Conservation (phyloP, 768 basidiomycete genomes). For the Hypsizygus marmoreus region DNA sequence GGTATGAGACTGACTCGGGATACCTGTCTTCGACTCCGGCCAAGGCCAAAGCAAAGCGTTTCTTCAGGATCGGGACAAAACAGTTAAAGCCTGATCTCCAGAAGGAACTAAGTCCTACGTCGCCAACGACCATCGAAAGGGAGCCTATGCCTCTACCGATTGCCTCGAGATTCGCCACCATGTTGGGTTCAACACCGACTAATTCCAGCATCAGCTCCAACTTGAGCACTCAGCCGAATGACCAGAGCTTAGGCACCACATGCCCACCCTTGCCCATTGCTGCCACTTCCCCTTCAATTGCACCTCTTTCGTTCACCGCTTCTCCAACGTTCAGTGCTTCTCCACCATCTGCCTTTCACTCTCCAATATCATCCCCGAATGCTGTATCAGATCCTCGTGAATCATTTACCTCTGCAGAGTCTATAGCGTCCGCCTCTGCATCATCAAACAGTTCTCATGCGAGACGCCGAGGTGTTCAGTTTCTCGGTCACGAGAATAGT, state of each 20-base stretch:
- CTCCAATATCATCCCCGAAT: slow-evolving; percentile 1
- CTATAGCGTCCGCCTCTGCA: slow-evolving; percentile 12
- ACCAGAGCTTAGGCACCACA: no score
- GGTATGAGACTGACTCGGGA: slow-evolving; percentile 43
- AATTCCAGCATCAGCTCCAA: slow-evolving; percentile 11
- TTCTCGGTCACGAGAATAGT: slow-evolving; percentile 6
- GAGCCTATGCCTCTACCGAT: slow-evolving; percentile 44
- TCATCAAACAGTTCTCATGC: slow-evolving; percentile 21
- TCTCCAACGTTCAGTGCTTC: background rate
- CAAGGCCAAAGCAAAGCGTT: slow-evolving; percentile 42
- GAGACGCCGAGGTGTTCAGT: slow-evolving; percentile 15
- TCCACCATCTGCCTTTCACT: background rate
- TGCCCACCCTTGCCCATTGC: no score
- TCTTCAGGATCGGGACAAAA: slow-evolving; percentile 46
- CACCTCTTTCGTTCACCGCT: background rate
- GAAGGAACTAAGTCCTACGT: slow-evolving; percentile 24
- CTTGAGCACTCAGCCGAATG: slow-evolving; percentile 7
- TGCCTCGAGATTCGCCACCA: slow-evolving; percentile 48
- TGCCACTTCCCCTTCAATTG: slow-evolving; percentile 3
- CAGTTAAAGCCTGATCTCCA: slow-evolving; percentile 37
- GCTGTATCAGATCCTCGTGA: slow-evolving; percentile 9
- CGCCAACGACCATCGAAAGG: slow-evolving; percentile 23
- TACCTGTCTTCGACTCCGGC: slow-evolving; percentile 26
- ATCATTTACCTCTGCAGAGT: slow-evolving; percentile 20
- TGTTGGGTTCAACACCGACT: slow-evolving; percentile 18